phyloP scores from a whole-genome alignment of 768 basidiomycete species.

The Tulasnella sp. region DNA sequence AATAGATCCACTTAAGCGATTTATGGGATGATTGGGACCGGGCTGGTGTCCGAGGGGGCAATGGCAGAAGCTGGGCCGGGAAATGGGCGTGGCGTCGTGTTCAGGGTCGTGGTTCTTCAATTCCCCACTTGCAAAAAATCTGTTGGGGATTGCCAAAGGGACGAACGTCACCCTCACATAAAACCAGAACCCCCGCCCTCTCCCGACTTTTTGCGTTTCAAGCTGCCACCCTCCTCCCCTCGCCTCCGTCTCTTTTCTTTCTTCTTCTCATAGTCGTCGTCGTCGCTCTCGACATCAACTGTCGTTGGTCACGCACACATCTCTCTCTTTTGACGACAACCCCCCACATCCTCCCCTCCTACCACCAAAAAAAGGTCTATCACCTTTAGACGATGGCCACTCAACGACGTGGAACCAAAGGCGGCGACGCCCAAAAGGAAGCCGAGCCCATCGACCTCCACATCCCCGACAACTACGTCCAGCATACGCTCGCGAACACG shows the following conservation, averaged over 20 bases:
- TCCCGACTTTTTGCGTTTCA: not conserved
- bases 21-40: not conserved
- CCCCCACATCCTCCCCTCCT: not conserved
- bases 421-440: not conserved
- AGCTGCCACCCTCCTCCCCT: not conserved
- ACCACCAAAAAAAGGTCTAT: not conserved
- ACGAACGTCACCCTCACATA: not conserved
- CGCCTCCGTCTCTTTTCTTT: not conserved
- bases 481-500: conserved; percentile 55
- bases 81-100: not conserved
- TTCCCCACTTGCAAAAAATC: not conserved
- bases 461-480: conserved; percentile 76
- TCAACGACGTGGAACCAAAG: not conserved
- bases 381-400: not conserved
- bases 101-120: not conserved
- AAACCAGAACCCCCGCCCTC: not conserved
- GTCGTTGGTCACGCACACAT: not conserved
- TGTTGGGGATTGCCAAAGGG: not conserved
- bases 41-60: not conserved
- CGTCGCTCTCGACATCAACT: not conserved
- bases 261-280: not conserved
- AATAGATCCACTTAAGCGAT: not conserved
- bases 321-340: not conserved
- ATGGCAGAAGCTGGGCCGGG: not conserved
- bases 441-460: conserved; percentile 24